Evolutionary conservation across 2,329 filamentous ascomycete species (phyloP), one percentile per base, ranked within the genome.

Genomic region (Trichoderma cornu-damae): DNA sequence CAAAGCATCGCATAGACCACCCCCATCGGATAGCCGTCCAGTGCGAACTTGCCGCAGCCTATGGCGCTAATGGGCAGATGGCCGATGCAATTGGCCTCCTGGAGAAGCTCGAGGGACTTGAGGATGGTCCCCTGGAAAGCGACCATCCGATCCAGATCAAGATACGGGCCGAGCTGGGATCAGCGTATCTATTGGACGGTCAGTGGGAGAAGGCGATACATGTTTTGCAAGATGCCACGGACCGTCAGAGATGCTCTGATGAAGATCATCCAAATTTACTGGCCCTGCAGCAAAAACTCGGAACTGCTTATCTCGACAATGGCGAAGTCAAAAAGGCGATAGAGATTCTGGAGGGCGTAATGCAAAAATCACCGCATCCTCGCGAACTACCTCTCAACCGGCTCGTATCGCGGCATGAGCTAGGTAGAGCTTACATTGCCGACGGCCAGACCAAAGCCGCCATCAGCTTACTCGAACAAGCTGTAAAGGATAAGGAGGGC

Each of bases 401-500:
- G n/a, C 49, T 58, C 3, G 28, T 42, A 6, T 50, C 43, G n/a
- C 24, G 51, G 37, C 57, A 59, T 16, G 44, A 46, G 16, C 28
- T 59, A 1, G 57, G 34, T 3, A 34, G 44, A 35, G 57, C 57
- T 28, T 60, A 59, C 34, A 18, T 54, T 12, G 44, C 16, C 5
- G 44, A 59, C 30, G 46, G 57, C 9, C 59, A 52, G 12, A 22
- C 51, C 22, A 59, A 59, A 38, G 50, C 46, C 4, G 59, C 59
- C 5, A 26, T 59, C 3, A 11, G 18, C 2, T 22, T 52, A 6
- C 14, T 61, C 28, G 34, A 59, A 7, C 18, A 48, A 6, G 16
- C 40, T n/a, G 56, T 61, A 11, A 34, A 61, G 28, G 38, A 18
- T 4, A 53, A 56, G 11, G 44, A 55, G 22, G 34, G 12, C 9